Evolutionary conservation across 2,329 filamentous ascomycete genomes (phyloP), one percentile per base, ranked within the genome.

Genomic region (Penicillium sp.): DNA sequence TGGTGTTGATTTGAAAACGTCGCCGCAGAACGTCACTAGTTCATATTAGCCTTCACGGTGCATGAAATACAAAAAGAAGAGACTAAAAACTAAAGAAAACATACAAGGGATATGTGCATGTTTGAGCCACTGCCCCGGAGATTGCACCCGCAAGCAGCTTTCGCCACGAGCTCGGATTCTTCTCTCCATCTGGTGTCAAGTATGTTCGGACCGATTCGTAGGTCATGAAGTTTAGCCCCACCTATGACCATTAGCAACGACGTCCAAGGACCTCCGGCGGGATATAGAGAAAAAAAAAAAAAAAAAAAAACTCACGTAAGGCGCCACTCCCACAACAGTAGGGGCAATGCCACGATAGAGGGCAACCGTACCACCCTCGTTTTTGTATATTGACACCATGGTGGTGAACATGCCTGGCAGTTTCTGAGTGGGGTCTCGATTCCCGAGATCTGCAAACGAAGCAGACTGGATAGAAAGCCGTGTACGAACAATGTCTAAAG

Each of bases 1-100:
- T 99, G 53, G 95, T 97, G 77, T 99, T 99, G 79, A 99, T 95
- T 73, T 99, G 95, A 74, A 99, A 99, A 50, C 95, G 86, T 58
- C 95, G 87, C 31, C 95, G 90, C 53, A 99, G 82, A 2, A 99
- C 93, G 72, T 96, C 93, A 72, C 91, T 95, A 59, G 10, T 16
- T 35, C 19, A 41, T 2, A 57, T 65, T 48, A 66, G 51, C 48
- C 41, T 54, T 31, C 35, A 10, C 5, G 11, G 24, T 31, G 13
- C 27, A 47, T 19, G 21, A 49, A 39, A 26, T 8, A 39, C 35
- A n/a, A 3, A 9, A 9, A 19, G 33, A 19, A 27, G 5, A 26
- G 48, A 7, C 47, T 41, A 44, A 31, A 24, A 16, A 48, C 5
- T 46, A 45, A 44, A 33, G 21, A 24, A 27, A 49, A 56, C 90